phyloP scores from a whole-genome alignment of 2,329 filamentous ascomycete genomes.

The Xylaria polymorpha region DNA sequence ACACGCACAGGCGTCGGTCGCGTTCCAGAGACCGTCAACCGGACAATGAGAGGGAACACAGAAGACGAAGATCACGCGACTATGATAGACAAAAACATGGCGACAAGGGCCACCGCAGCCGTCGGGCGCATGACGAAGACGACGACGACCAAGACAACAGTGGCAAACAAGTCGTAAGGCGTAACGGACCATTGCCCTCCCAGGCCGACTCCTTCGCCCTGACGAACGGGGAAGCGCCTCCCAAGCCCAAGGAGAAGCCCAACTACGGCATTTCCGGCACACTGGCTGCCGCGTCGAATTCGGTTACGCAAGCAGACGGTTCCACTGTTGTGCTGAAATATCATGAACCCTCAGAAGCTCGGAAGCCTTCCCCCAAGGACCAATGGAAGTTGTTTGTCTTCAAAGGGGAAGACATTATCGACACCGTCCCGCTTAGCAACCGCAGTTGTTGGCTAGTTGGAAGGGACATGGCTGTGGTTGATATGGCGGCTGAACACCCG shows the following conservation, averaged over 20 bases:
- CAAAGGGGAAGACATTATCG: slow-evolving; percentile 82
- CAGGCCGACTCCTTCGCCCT: slow-evolving; percentile 70
- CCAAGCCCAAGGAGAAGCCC: slow-evolving; percentile 82
- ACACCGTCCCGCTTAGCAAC: slow-evolving; percentile 79
- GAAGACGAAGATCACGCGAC: slow-evolving; percentile 52
- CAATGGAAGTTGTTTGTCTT: slow-evolving; percentile 94
- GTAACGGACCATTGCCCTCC: slow-evolving; percentile 66
- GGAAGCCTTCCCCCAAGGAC: slow-evolving; percentile 82
- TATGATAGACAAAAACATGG: slow-evolving; percentile 45
- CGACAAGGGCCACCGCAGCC: slow-evolving; percentile 44
- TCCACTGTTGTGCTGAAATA: slow-evolving; percentile 89
- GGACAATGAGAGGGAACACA: slow-evolving; percentile 46
- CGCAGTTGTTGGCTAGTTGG: slow-evolving; percentile 94
- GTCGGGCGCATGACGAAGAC: slow-evolving; percentile 39
- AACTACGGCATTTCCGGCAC: slow-evolving; percentile 86
- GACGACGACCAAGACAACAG: slow-evolving; percentile 37
- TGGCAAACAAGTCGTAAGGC: slow-evolving; percentile 51
- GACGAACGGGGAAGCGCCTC: slow-evolving; percentile 61
- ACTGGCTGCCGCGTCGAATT: slow-evolving; percentile 88
- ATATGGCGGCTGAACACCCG: slow-evolving; percentile 87
- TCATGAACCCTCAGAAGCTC: slow-evolving; percentile 91
- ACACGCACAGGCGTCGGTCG: slow-evolving; percentile 42
- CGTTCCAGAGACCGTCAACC: slow-evolving; percentile 45
- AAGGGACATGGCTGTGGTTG: slow-evolving; percentile 81
- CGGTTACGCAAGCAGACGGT: slow-evolving; percentile 75